Conservation (phyloP, 169 alveolate genomes). For the Besnoitia besnoiti region DNA sequence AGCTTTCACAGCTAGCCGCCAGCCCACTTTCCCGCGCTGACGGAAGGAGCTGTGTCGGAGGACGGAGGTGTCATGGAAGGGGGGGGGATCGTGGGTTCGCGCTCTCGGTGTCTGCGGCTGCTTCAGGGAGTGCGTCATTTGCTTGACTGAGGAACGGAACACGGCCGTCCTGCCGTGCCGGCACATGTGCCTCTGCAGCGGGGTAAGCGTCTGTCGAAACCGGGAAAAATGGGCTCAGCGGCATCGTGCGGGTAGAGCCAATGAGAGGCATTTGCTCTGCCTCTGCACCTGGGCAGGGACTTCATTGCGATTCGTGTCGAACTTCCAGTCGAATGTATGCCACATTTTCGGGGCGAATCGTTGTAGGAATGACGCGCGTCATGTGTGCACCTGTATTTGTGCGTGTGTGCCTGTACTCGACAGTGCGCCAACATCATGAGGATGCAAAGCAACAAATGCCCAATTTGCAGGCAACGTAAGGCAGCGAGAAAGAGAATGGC, state of each 20-base stretch:
- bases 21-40: no score
- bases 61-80: no score
- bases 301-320: not conserved
- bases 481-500: not conserved
- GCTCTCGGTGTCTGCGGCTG: not conserved
- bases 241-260: not conserved
- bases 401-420: not conserved
- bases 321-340: not conserved
- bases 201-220: conserved; percentile 72
- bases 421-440: conserved; percentile 80
- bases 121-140: conserved; percentile 80
- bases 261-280: no score
- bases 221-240: not conserved
- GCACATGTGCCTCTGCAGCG: conserved; percentile 82
- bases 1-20: no score
- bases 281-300: no score
- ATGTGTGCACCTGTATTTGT: no score
- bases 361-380: not conserved
- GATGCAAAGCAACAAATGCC: conserved; percentile 79
- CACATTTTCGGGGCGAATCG: not conserved
- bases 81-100: no score
- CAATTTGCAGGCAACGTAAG: conserved; percentile 79
- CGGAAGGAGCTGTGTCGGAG: no score
- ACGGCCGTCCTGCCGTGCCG: conserved; percentile 83
- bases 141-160: conserved; percentile 76